Evolutionary conservation across 495 filamentous ascomycete genomes (phyloP).

Genomic region (Xylaria telfairii): DNA sequence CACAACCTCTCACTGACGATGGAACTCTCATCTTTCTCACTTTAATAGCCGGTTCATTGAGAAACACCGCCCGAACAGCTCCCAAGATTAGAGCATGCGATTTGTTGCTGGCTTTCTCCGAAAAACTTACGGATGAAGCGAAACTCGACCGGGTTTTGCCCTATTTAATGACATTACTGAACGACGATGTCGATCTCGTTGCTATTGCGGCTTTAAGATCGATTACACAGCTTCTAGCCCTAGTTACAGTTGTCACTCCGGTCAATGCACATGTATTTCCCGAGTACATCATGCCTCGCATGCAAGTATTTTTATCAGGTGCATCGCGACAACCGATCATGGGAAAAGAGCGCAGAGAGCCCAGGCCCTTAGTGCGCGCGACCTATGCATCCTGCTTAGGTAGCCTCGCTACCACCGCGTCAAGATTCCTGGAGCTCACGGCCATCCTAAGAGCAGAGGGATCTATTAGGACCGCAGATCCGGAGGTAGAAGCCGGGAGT

Average conservation of each 20-base stretch:
- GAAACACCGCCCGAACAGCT: slow-evolving; percentile 87
- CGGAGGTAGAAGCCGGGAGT: slow-evolving; percentile 76
- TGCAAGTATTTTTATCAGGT: slow-evolving; percentile 71
- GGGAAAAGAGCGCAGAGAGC: slow-evolving; percentile 55
- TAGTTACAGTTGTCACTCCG: slow-evolving; percentile 86
- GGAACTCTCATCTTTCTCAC: slow-evolving; percentile 92
- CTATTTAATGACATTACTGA: slow-evolving; percentile 80
- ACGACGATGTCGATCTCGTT: slow-evolving; percentile 81
- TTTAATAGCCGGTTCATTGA: slow-evolving; percentile 82
- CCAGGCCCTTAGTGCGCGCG: slow-evolving; percentile 75
- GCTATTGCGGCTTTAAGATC: slow-evolving; percentile 83
- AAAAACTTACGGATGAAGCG: slow-evolving; percentile 91
- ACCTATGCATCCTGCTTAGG: slow-evolving; percentile 94
- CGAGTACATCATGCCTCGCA: slow-evolving; percentile 88
- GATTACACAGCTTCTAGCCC: slow-evolving; percentile 84
- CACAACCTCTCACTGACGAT: slow-evolving; percentile 68
- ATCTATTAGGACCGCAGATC: slow-evolving; percentile 76
- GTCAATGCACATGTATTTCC: slow-evolving; percentile 95
- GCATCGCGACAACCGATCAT: slow-evolving; percentile 44
- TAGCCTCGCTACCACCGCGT: slow-evolving; percentile 86
- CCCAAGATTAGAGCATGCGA: slow-evolving; percentile 91
- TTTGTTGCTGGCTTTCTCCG: slow-evolving; percentile 88
- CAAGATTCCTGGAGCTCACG: slow-evolving; percentile 86
- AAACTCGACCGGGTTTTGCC: slow-evolving; percentile 95
- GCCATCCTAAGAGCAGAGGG: slow-evolving; percentile 86